phyloP scores from a whole-genome alignment of 164 flowering plant species.

The Piper betle region DNA sequence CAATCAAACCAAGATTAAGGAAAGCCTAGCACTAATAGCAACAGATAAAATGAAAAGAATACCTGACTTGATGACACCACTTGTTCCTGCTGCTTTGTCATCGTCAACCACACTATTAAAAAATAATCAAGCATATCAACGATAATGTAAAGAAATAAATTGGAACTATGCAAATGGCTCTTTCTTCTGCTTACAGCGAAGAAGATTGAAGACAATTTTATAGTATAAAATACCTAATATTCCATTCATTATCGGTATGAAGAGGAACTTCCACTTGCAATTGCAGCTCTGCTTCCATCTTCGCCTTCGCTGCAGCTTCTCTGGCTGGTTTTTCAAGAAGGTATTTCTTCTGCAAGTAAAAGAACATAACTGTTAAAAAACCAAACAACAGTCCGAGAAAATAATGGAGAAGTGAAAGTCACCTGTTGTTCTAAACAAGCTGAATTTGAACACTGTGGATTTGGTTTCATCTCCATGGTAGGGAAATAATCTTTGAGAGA shows the following conservation, averaged over 20 bases:
- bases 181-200: background rate
- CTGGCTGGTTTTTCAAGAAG: conserved; percentile 59
- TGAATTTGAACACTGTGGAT: conserved; percentile 86
- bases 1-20: too few species aligned
- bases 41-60: conserved; percentile 3
- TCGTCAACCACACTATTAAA: conserved; percentile 71
- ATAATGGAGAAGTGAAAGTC: background rate
- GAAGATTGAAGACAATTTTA: background rate
- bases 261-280: conserved; percentile 31
- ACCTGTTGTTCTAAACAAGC: conserved; percentile 91
- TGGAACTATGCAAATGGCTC: background rate
- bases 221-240: conserved; percentile 46
- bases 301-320: conserved; percentile 84
- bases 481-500: conserved; percentile 94
- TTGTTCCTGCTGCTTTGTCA: conserved; percentile 20
- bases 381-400: background rate
- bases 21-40: too few species aligned
- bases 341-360: conserved; percentile 52
- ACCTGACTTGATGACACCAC: conserved; percentile 41
- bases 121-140: conserved; percentile 2
- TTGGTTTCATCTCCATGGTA: conserved; percentile 97
- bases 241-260: conserved; percentile 93
- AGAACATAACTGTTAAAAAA: conserved; percentile 25
- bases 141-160: background rate
- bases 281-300: conserved; percentile 63